Evolutionary conservation across 257 asterid genomes (phyloP).

Genomic region (Lithospermum erythrorhizon): DNA sequence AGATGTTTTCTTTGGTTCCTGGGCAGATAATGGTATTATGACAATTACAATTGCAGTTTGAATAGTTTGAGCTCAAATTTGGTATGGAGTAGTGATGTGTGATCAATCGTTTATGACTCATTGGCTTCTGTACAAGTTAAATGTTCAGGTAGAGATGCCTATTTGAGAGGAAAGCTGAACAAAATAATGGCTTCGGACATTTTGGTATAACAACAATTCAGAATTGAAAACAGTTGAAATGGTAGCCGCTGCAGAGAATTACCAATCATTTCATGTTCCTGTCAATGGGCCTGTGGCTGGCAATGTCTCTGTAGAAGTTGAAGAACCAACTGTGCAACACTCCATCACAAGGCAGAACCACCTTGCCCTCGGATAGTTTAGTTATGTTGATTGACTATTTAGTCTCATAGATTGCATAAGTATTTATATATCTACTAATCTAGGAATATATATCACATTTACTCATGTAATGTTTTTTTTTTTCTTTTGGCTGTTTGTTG

Average conservation of each 20-base stretch:
- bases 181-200: conserved; percentile 69
- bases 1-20: no score
- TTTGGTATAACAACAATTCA: conserved; percentile 41
- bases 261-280: conserved; percentile 49
- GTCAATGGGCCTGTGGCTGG: conserved; percentile 29
- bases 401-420: neutral
- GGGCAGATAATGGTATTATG: no score
- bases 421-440: no score
- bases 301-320: conserved; percentile 26
- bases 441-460: no score
- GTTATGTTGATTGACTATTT: neutral
- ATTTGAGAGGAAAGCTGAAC: conserved; percentile 43
- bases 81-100: no score
- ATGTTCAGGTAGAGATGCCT: conserved; percentile 37
- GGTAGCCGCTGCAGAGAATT: conserved; percentile 50
- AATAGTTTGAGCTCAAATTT: no score
- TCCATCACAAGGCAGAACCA: conserved; percentile 38
- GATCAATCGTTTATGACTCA: no score
- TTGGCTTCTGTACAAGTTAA: conserved; percentile 2
- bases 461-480: no score
- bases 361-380: neutral
- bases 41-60: no score
- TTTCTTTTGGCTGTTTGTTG: no score
- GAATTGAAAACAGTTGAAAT: conserved; percentile 49
- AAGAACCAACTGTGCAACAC: conserved; percentile 25